Evolutionary conservation across 805 yeast species (phyloP).

Genomic region (Torulaspora maleeae): DNA sequence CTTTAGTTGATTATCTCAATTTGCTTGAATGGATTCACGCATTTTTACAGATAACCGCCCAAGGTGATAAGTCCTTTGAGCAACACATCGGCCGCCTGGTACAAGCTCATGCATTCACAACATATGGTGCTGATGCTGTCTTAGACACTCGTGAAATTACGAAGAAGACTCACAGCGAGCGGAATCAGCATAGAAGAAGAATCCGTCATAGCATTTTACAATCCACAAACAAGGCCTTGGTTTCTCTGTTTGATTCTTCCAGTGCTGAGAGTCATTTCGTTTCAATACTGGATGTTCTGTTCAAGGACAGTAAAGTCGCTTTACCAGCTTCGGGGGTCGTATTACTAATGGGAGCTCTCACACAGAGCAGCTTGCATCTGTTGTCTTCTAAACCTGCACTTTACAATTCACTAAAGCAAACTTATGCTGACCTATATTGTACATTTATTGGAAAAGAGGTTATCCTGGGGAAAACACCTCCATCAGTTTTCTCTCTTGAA

Average conservation of each 20-base stretch:
- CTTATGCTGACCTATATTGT: slow-evolving; percentile 19
- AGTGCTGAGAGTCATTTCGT: slow-evolving; percentile 11
- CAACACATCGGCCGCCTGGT: slow-evolving; percentile 38
- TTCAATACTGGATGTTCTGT: slow-evolving; percentile 13
- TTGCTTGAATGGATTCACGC: slow-evolving; percentile 54
- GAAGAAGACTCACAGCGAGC: slow-evolving; percentile 24
- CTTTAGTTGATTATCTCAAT: slow-evolving; percentile 53
- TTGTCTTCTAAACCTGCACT: slow-evolving; percentile 22
- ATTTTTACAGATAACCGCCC: slow-evolving; percentile 28
- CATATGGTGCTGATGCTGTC: slow-evolving; percentile 29
- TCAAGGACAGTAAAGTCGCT: slow-evolving; percentile 20
- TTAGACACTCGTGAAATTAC: slow-evolving; percentile 24
- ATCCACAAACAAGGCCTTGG: slow-evolving; percentile 27
- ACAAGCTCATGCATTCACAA: slow-evolving; percentile 36
- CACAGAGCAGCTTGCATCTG: slow-evolving; percentile 29
- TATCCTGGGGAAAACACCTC: slow-evolving; percentile 44
- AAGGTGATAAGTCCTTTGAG: slow-evolving; percentile 26
- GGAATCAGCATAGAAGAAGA: slow-evolving; percentile 40
- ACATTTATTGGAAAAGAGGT: slow-evolving; percentile 39
- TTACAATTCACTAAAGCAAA: slow-evolving; percentile 21
- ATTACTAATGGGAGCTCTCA: slow-evolving; percentile 37
- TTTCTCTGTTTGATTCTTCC: slow-evolving; percentile 24
- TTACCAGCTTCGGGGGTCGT: slow-evolving; percentile 36
- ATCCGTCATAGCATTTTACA: slow-evolving; percentile 36
- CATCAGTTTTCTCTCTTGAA: slow-evolving; percentile 41